A percentile compares a stretch with the other conserved stretches of the same genome.
Conservation (phyloP, 2,329 filamentous ascomycete species). For the Ceratocystis variospora region DNA sequence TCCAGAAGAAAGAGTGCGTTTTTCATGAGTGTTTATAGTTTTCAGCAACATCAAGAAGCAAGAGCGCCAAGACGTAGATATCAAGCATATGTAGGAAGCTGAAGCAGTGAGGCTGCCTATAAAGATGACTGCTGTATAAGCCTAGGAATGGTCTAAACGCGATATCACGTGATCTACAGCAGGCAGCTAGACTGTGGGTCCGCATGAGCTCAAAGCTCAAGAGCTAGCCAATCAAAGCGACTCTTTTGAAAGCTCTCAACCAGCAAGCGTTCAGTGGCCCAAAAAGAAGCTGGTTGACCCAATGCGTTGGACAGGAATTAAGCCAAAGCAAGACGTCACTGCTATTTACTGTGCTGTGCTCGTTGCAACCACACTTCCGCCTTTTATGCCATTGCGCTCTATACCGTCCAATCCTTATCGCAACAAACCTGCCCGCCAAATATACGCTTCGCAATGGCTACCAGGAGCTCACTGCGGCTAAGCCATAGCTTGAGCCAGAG, state of each 20-base stretch:
- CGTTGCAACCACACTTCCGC: not conserved
- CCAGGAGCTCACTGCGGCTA: conserved; percentile 24
- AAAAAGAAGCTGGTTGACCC: not conserved
- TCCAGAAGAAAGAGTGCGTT: not conserved
- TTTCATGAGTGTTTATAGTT: too few species aligned
- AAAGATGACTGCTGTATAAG: not conserved
- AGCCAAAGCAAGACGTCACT: not conserved
- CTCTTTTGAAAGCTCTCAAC: not conserved
- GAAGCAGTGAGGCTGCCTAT: too few species aligned
- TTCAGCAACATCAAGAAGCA: too few species aligned
- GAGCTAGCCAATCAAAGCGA: not conserved
- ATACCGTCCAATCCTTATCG: too few species aligned
- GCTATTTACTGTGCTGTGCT: not conserved
- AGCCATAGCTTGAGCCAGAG: conserved; percentile 18
- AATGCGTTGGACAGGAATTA: not conserved
- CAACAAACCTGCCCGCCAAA: not conserved
- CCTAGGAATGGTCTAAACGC: not conserved
- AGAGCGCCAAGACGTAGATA: too few species aligned
- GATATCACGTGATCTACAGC: not conserved
- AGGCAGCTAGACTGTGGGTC: not conserved
- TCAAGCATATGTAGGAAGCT: too few species aligned
- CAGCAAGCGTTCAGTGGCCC: not conserved
- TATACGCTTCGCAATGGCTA: conserved; percentile 24
- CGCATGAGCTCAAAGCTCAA: not conserved
- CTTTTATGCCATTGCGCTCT: not conserved